Evolutionary conservation across 2,329 filamentous ascomycete species (phyloP).

Genomic region (Sordariomycetes sp.): DNA sequence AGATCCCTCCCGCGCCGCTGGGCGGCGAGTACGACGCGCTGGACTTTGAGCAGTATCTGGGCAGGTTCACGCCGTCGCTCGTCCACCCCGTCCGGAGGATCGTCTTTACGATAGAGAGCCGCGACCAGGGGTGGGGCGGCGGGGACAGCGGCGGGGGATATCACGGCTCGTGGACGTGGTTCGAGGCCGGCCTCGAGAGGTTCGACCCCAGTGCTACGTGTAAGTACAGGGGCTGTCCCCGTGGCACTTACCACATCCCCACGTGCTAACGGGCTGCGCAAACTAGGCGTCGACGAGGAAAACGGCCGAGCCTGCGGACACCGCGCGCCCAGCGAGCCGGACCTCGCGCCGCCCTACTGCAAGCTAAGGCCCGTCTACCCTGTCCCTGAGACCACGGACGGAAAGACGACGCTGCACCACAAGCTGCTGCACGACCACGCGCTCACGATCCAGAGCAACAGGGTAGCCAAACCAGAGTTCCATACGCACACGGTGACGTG

Average conservation of each 20-base stretch:
- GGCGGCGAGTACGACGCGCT: background rate
- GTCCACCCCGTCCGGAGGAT: conserved; percentile 46
- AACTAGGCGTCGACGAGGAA: background rate
- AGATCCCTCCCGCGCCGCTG: background rate
- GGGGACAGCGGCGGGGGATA: conserved; percentile 26
- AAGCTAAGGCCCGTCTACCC: conserved; percentile 26
- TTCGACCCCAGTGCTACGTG: conserved; percentile 20
- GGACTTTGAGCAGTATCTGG: background rate
- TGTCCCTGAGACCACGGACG: background rate
- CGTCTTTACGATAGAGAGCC: conserved; percentile 45
- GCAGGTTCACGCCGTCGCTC: background rate
- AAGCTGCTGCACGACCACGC: conserved; percentile 20
- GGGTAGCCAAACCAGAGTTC: conserved; percentile 19
- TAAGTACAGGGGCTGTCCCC: conserved; percentile 8
- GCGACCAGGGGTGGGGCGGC: conserved; percentile 48
- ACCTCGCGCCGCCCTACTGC: conserved; percentile 17
- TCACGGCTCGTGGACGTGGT: conserved; percentile 47
- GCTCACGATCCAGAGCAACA: conserved; percentile 38
- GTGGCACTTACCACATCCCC: background rate
- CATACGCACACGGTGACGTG: conserved; percentile 39
- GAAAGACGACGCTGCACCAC: conserved; percentile 22
- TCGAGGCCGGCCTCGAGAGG: conserved; percentile 49
- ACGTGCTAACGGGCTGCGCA: background rate
- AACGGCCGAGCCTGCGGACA: background rate
- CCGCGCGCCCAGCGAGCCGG: background rate